Base-by-base conservation (phyloP, 305 asterid genomes). In the Rubia occidens region DNA sequence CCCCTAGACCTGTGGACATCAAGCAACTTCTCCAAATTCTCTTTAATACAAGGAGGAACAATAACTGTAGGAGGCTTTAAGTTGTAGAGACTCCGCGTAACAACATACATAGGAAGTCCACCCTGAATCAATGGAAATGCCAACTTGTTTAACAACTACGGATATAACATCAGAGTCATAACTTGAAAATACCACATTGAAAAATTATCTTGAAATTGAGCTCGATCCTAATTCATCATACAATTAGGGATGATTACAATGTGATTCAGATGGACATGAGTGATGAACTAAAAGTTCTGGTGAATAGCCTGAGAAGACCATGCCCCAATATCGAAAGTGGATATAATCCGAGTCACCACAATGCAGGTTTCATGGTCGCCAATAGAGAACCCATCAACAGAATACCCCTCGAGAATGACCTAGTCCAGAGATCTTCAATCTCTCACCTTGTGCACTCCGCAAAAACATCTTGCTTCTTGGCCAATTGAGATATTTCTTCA, bases 241-340 rank as follows among this genome's bases (percentile, higher is more conserved):
- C 2, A 63, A 63, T 1, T 21, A 39, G 54, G 40, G 32, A 21
- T 47, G 32, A 84, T 69, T 86, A 94, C 99, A 78, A 94, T 91
- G 84, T 94, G 99, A 79, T 94, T 97, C 56, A 94, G 97, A 82
- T 94, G 99, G 60, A 96, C 97, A 72, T 94, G 99, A 39, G 97
- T 94, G 72, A 94, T 89, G 85, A 94, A 94, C 75, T 89, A 81
- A 76, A 91, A 91, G 76, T 89, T 94, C 83, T 90, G 96, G 64
- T 83, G 89, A 70, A 94, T 89, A 58, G 99, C 97, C 76, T 80
- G 85, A 2, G 95, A 66, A 61, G 97, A 97, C 71, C 97, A 91
- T 85, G 94, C 82, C 84, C 99, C 99, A 70, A 94, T 91, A 66
- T 94, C 99, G 75, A 91, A 94, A 69, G 96, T 97, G 24, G 78